phyloP scores from a whole-genome alignment of 805 yeast genomes.

The Priceomyces fermenticarens region DNA sequence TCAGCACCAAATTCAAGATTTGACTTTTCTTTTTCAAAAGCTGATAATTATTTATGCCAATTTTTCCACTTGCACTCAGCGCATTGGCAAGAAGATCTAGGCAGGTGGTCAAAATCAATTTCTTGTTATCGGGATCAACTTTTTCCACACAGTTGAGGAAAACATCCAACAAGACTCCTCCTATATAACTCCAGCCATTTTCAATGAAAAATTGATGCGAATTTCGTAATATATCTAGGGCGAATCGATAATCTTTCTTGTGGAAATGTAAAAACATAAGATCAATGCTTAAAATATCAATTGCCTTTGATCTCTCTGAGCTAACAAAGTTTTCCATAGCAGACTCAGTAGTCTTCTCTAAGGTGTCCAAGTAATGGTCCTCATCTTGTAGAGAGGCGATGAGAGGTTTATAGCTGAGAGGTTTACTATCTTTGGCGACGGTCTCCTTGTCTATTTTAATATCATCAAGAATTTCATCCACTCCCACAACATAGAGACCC shows the following conservation, averaged over 20 bases:
- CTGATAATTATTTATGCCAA: slow-evolving; percentile 27
- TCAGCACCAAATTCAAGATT: slow-evolving; percentile 15
- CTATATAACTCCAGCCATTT: slow-evolving; percentile 74
- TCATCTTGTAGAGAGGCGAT: slow-evolving; percentile 12
- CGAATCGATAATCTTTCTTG: slow-evolving; percentile 52
- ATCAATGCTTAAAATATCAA: slow-evolving; percentile 74
- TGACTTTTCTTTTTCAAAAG: slow-evolving; percentile 15
- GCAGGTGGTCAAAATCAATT: slow-evolving; percentile 37
- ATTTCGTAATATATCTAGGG: slow-evolving; percentile 61
- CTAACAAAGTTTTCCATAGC: slow-evolving; percentile 51
- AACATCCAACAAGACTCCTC: slow-evolving; percentile 60
- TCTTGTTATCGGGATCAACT: slow-evolving; percentile 17
- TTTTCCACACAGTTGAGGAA: slow-evolving; percentile 68
- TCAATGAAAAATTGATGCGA: slow-evolving; percentile 66
- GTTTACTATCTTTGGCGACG: not conserved
- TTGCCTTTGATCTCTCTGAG: slow-evolving; percentile 58
- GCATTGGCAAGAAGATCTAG: slow-evolving; percentile 38
- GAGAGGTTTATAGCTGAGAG: slow-evolving; percentile 15
- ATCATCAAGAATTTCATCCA: slow-evolving; percentile 19
- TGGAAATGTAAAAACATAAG: slow-evolving; percentile 69
- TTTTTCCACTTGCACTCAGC: slow-evolving; percentile 9
- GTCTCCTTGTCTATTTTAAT: slow-evolving; percentile 12
- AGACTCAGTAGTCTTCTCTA: slow-evolving; percentile 52
- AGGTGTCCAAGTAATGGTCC: slow-evolving; percentile 24
- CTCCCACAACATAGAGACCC: slow-evolving; percentile 18